Percentiles rank a stretch among this genome's conserved stretches.
Evolutionary conservation across 1,139 yeast species (phyloP).

Genomic region (Suhomyces yuchorum): DNA sequence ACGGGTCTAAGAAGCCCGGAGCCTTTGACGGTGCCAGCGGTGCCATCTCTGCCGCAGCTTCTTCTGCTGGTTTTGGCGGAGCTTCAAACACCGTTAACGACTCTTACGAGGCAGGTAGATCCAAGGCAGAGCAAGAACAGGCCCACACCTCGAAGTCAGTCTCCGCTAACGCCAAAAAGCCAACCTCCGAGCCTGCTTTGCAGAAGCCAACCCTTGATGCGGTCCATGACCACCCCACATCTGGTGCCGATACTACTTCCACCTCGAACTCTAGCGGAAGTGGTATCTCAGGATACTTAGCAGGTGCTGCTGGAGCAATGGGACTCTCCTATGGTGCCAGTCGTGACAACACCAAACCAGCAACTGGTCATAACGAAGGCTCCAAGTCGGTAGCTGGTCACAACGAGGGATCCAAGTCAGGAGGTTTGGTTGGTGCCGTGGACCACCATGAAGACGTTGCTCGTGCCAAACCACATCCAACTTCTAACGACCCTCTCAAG

Average conservation of each 20-base stretch:
- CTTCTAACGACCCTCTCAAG: slow-evolving; percentile 8
- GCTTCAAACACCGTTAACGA: slow-evolving; percentile 16
- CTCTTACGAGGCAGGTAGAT: slow-evolving; percentile 20
- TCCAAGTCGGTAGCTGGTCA: not conserved
- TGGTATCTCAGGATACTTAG: not conserved
- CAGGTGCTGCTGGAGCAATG: not conserved
- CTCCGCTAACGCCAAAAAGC: not conserved
- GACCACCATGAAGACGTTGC: slow-evolving; percentile 26
- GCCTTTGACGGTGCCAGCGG: slow-evolving; percentile 20
- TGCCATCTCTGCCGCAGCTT: slow-evolving; percentile 30
- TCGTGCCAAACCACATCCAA: slow-evolving; percentile 23
- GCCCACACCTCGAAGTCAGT: not conserved
- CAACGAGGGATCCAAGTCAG: not conserved
- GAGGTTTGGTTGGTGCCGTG: slow-evolving; percentile 25
- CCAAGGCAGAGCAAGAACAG: slow-evolving; percentile 11
- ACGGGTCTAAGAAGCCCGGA: slow-evolving; percentile 13
- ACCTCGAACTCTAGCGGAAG: not conserved
- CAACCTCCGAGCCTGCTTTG: not conserved
- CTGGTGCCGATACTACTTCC: slow-evolving; percentile 4
- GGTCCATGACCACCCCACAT: slow-evolving; percentile 4
- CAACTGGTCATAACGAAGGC: not conserved
- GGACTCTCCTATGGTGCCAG: not conserved
- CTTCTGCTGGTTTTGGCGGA: slow-evolving; percentile 24
- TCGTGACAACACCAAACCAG: not conserved
- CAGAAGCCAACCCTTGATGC: slow-evolving; percentile 8